phyloP scores from a whole-genome alignment of 2,329 filamentous ascomycete species.

The Thielaviopsis euricoi region DNA sequence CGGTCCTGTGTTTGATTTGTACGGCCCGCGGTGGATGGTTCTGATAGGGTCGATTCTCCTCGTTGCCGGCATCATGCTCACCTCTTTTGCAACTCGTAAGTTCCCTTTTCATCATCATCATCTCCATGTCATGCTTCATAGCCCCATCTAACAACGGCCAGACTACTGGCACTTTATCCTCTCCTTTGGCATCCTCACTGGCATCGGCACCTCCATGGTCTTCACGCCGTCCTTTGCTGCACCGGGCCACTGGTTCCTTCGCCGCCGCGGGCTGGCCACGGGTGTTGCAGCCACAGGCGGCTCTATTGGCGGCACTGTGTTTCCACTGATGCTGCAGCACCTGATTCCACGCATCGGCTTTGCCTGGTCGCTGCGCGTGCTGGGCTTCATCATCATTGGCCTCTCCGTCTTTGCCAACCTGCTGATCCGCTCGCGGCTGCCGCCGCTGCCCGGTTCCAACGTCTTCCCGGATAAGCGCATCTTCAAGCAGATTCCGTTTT shows the following conservation, averaged over 20 bases:
- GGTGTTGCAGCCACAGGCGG: constrained; percentile 59
- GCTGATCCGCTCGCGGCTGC: constrained; percentile 36
- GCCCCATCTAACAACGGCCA: constrained; percentile 14
- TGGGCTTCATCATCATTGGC: constrained; percentile 32
- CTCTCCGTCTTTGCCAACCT: constrained; percentile 30
- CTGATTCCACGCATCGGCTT: constrained; percentile 32
- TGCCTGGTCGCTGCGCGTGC: constrained; percentile 31
- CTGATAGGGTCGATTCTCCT: constrained; percentile 44
- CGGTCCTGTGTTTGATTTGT: constrained; percentile 64
- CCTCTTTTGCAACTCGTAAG: constrained; percentile 48
- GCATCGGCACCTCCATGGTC: constrained; percentile 56
- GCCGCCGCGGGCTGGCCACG: constrained; percentile 58
- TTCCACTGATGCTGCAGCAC: constrained; percentile 31
- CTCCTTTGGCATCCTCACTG: constrained; percentile 56
- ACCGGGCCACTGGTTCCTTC: constrained; percentile 64
- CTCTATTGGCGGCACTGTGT: constrained; percentile 50
- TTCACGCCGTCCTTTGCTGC: constrained; percentile 62
- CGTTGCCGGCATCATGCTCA: constrained; percentile 43
- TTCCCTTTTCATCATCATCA: not conserved
- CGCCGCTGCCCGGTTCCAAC: constrained; percentile 24
- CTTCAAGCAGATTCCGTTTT: constrained; percentile 42
- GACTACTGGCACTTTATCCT: constrained; percentile 70
- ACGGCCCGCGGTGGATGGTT: constrained; percentile 54
- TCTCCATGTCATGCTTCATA: not conserved
- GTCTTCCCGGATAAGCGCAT: constrained; percentile 43